Base-by-base conservation (phyloP, 75 land plant genomes). In the Picea glauca region DNA sequence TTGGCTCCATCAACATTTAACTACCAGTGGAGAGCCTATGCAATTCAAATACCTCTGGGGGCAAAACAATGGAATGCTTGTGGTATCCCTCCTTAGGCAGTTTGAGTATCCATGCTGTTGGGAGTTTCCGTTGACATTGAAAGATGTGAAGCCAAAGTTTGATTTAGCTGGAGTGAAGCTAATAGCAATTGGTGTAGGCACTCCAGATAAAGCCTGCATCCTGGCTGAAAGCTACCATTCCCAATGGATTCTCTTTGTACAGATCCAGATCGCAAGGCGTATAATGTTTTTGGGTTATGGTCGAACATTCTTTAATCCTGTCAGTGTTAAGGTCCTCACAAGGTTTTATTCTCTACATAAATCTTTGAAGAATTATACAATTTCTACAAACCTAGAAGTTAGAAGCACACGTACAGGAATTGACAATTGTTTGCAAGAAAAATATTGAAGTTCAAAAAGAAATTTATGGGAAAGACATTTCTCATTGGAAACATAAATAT, bases 151-250 rank as follows among this genome's bases (percentile, higher is more conserved):
- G 76, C 83, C 89, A 35, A 87, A 74, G 78, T 89, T 93, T 80
- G 91, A 93, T 67, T 75, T 90, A 33, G 85, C 89, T 75, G 96
- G 93, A 58, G 93, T 91, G 17, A 89, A 89, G 58, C 75, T 93
- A 38, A 84, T 91, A 21, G 91, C 89, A 4, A 85, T 93, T 83
- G 93, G 96, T 79, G 90, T 93, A 75, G 96, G 96, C 7, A 85
- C 93, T 84, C 88, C 93, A 38, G 79, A 88, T 17, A 91, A 86
- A 81, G 96, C 93, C 77, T 90, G 81, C 2, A 88, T 88, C 13
- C 87, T 93, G 58, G 90, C 95, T 26, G 91, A 90, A 30, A 93
- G 96, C 80, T 93, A 63, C 96, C 93, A 20, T 93, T 93, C 78
- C 93, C 96, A 57, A 50, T 82, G 75, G 96, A 93, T 56, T 82